Evolutionary conservation across 805 yeast genomes (phyloP), one percentile per base, ranked within the genome.

Genomic region (Saturnispora galanensis): DNA sequence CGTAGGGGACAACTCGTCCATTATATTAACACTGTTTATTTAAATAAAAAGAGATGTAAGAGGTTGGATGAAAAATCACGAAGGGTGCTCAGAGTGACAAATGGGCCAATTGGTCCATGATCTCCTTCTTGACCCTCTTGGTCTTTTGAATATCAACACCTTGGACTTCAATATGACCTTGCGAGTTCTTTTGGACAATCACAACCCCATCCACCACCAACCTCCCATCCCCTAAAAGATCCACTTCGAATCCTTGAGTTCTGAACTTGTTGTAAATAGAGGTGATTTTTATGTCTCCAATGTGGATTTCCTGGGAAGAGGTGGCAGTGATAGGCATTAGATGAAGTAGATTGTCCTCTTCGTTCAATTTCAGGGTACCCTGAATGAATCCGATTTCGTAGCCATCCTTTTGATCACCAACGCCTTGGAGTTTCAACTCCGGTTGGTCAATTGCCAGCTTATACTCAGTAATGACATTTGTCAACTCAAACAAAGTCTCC

Each of bases 201-300:
- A 93, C 74, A 42, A 68, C 68, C 45, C 82, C 83, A 56, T 89
- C 89, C 37, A 94, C 83, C 11, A 89, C 95, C 34, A 93, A 66
- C 0, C 88, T 79, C 59, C 97, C 97, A 60, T 88, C 96, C 44
- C 96, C 94, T 60, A 83, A 79, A 60, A 90, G 87, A 56, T 89
- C 96, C 1, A 95, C 96, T 42, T 67, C 69, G 54, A 83, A 76
- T 40, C 85, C 83, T 45, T 66, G 62, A 5, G 70, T 65, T 29
- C 69, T 64, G 32, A 93, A 67, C 47, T 71, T 74, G 52, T 76
- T 76, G 55, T 84, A 81, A 41, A 93, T 67, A 50, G 88, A 95
- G 0, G 93, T 84, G 21, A 93, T 67, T 49, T 84, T 74, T 37
- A 93, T 78, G 59, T 89, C 96, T 33, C 99, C 99, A 47, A 93